These are phyloP conservation scores for Dactylellina haptotyla DNA, from an alignment of 2,329 filamentous ascomycete species.

Conservation along the genomic window DNA sequence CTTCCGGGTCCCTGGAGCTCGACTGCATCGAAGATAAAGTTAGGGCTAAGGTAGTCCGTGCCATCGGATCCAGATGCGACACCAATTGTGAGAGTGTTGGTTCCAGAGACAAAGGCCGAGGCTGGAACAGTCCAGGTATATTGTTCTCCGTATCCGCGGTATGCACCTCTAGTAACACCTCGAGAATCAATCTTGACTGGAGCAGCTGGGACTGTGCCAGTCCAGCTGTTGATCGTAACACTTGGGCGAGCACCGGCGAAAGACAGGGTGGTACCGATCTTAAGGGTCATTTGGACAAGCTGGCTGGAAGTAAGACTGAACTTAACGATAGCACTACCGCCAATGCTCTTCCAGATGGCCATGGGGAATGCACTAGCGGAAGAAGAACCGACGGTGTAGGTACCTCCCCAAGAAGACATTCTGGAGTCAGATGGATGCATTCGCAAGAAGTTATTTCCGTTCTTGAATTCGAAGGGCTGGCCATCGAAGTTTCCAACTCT, in stretches of 20 bases:
- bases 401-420: constrained; percentile 72
- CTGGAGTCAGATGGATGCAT: constrained; percentile 75
- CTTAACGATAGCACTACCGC: constrained; percentile 39
- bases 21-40: constrained; percentile 59
- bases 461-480: constrained; percentile 72
- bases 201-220: constrained; percentile 60
- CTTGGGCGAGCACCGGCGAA: constrained; percentile 71
- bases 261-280: constrained; percentile 72
- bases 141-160: constrained; percentile 72
- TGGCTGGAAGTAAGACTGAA: constrained; percentile 47
- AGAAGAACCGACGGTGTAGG: constrained; percentile 71
- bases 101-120: constrained; percentile 69
- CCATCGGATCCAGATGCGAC: constrained; percentile 71
- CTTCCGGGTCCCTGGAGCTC: constrained; percentile 43
- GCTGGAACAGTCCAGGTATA: constrained; percentile 72
- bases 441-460: constrained; percentile 73
- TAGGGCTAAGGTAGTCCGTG: constrained; percentile 68
- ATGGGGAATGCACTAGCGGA: constrained; percentile 70
- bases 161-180: constrained; percentile 73
- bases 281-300: constrained; percentile 65
- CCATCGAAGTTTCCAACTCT: constrained; percentile 75
- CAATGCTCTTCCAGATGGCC: constrained; percentile 69
- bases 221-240: constrained; percentile 69
- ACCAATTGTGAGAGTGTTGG: constrained; percentile 72
- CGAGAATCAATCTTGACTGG: constrained; percentile 73